phyloP scores from a whole-genome alignment of 306 rosid species.

The Pueraria montana region DNA sequence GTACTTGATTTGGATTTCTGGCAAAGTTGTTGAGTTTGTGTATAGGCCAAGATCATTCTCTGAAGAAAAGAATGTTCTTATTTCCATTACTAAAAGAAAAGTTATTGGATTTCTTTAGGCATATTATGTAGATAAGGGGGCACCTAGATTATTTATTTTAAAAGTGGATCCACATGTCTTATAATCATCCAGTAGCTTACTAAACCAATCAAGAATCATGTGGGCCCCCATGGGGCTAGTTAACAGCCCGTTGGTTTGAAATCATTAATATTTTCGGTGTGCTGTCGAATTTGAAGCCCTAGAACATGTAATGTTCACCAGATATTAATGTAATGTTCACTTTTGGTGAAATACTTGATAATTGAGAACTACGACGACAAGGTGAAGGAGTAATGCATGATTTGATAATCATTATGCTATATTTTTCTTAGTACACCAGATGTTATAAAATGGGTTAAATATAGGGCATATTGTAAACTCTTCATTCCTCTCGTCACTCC shows the following conservation, averaged over 20 bases:
- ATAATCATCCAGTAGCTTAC: background rate
- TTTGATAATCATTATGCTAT: background rate
- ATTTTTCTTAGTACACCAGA: background rate
- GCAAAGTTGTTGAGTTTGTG: slow-evolving; percentile 55
- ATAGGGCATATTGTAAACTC: no score
- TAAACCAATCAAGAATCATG: background rate
- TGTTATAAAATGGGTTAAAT: background rate
- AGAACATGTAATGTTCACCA: background rate
- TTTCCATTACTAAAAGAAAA: background rate
- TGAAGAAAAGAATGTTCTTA: slow-evolving; percentile 17
- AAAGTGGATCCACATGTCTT: background rate
- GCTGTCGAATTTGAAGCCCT: slow-evolving; percentile 9
- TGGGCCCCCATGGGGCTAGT: background rate
- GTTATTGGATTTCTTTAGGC: background rate
- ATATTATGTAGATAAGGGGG: slow-evolving; percentile 5
- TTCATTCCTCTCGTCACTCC: background rate
- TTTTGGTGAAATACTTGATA: background rate
- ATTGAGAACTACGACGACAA: background rate
- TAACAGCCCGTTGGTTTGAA: background rate
- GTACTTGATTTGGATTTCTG: slow-evolving; percentile 53
- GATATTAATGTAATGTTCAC: background rate
- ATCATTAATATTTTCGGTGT: background rate
- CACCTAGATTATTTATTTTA: background rate
- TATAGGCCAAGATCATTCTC: slow-evolving; percentile 47
- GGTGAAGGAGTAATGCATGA: background rate